Percentiles rank a stretch among this genome's conserved stretches.
These are phyloP conservation scores for Capronia epimyces DNA, from an alignment of 2,329 filamentous ascomycete species.

Conservation along the genomic window DNA sequence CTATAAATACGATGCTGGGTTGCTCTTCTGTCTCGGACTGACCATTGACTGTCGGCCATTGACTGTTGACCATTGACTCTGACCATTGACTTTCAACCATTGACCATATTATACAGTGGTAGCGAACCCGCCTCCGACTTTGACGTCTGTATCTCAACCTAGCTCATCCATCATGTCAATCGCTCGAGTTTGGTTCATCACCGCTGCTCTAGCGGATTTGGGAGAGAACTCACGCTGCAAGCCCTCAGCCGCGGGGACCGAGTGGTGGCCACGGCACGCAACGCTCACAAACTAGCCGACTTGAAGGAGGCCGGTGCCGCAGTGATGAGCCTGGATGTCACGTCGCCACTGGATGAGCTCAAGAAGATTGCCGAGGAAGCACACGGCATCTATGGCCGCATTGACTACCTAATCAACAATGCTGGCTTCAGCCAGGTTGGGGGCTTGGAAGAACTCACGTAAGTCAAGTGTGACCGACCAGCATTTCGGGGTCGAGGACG, in stretches of 20 bases:
- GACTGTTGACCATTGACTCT: no score
- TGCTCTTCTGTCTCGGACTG: no score
- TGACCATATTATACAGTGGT: no score
- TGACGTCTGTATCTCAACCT: no score
- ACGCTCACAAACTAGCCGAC: conserved; percentile 28
- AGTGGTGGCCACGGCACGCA: conserved; percentile 37
- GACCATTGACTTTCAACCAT: no score
- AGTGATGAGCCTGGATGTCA: conserved; percentile 30
- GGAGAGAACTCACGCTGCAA: conserved; percentile 30
- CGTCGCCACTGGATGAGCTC: conserved; percentile 12
- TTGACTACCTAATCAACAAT: conserved; percentile 38
- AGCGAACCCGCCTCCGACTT: no score
- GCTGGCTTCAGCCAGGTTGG: conserved; percentile 32
- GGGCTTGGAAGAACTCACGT: conserved; percentile 31
- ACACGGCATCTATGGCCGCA: conserved; percentile 22
- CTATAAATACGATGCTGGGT: no score
- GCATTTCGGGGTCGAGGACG: no score
- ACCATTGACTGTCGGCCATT: no score
- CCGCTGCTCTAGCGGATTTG: conserved; percentile 36
- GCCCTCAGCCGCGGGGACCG: conserved; percentile 32
- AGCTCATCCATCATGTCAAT: conserved; percentile 3
- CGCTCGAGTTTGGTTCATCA: conserved; percentile 35
- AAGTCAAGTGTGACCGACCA: not conserved
- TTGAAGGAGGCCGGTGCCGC: conserved; percentile 30
- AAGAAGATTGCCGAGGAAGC: conserved; percentile 15